phyloP scores from a whole-genome alignment of 2,329 filamentous ascomycete genomes.

The Aspergillus neotritici region DNA sequence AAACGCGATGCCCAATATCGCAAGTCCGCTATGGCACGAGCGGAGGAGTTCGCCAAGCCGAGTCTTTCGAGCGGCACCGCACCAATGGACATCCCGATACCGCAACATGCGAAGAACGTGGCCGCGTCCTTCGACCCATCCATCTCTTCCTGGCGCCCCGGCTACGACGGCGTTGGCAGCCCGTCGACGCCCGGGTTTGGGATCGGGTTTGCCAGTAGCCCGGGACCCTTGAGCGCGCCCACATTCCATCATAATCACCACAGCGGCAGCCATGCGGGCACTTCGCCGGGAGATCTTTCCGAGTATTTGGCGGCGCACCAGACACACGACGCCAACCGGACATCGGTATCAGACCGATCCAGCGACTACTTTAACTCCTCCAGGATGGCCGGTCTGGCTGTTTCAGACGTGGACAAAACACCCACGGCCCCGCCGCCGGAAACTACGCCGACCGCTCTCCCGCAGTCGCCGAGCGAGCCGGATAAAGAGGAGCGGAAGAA shows the following conservation, averaged over 20 bases:
- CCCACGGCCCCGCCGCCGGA: conserved; percentile 42
- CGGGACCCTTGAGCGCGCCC: conserved; percentile 41
- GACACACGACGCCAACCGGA: conserved; percentile 45
- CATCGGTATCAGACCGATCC: conserved; percentile 53
- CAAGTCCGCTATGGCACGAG: conserved; percentile 58
- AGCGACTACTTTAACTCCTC: conserved; percentile 71
- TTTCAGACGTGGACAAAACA: conserved; percentile 47
- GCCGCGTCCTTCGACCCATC: conserved; percentile 31
- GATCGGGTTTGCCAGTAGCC: conserved; percentile 68
- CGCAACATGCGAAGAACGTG: conserved; percentile 21
- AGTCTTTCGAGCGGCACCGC: conserved; percentile 55
- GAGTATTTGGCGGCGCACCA: conserved; percentile 45
- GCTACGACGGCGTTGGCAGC: conserved; percentile 55
- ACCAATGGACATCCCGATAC: conserved; percentile 53
- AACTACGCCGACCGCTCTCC: conserved; percentile 40
- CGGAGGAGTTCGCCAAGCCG: conserved; percentile 54
- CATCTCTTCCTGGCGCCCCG: conserved; percentile 54
- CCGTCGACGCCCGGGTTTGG: conserved; percentile 68
- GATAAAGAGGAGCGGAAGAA: conserved; percentile 59
- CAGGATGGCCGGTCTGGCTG: conserved; percentile 44
- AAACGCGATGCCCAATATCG: conserved; percentile 70
- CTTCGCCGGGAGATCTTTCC: conserved; percentile 27
- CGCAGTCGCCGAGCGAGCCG: conserved; percentile 50
- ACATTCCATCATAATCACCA: conserved; percentile 16
- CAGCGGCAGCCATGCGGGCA: conserved; percentile 27